These are phyloP conservation scores for Fusarium circinatum DNA, from an alignment of 2,329 filamentous ascomycete species.

Conservation along the genomic window DNA sequence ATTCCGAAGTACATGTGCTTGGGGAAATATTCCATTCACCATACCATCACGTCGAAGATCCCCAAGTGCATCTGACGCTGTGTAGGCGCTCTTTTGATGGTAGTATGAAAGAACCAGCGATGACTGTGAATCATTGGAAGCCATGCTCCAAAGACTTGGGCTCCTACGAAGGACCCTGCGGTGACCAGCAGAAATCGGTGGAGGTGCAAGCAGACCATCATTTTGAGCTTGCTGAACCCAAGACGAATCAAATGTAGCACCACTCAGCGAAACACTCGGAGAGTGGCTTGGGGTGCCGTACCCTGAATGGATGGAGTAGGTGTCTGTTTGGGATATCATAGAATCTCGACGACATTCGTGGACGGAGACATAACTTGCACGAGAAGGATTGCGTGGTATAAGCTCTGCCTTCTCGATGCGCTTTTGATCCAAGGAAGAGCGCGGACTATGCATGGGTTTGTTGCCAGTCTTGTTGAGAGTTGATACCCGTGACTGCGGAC, in stretches of 20 bases:
- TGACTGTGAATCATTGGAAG: constrained; percentile 64
- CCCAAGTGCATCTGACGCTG: constrained; percentile 59
- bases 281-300: constrained; percentile 58
- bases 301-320: constrained; percentile 61
- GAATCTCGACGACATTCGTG: constrained; percentile 64
- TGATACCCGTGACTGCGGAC: constrained; percentile 40
- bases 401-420: constrained; percentile 42
- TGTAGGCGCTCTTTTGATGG: constrained; percentile 60
- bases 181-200: constrained; percentile 38
- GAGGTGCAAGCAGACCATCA: constrained; percentile 19
- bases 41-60: constrained; percentile 62
- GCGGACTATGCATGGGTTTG: background rate
- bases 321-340: constrained; percentile 65
- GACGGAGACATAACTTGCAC: constrained; percentile 61
- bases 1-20: constrained; percentile 68
- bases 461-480: constrained; percentile 25
- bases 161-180: constrained; percentile 48
- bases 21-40: constrained; percentile 68
- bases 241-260: constrained; percentile 39
- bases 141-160: constrained; percentile 70
- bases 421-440: constrained; percentile 10
- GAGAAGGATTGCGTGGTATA: constrained; percentile 54
- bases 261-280: constrained; percentile 48
- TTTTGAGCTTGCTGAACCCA: constrained; percentile 31
- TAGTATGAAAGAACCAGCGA: constrained; percentile 64